Percentiles rank a stretch among this genome's conserved stretches.
These are phyloP conservation scores for Fusarium metavorans DNA, from an alignment of 2,329 filamentous ascomycete species.

Conservation along the genomic window DNA sequence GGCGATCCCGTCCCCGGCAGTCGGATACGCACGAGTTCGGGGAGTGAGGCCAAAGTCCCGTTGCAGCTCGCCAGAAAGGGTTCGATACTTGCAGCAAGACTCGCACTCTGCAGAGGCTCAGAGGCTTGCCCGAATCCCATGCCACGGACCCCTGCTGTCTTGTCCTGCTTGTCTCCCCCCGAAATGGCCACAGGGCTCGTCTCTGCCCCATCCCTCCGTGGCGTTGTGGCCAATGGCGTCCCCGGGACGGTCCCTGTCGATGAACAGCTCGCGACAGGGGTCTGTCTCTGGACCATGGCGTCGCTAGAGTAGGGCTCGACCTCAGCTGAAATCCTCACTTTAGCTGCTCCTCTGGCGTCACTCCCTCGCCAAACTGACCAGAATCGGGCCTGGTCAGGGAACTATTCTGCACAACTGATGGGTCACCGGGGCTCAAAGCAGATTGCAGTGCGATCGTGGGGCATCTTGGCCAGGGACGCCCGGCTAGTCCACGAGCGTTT, in stretches of 20 bases:
- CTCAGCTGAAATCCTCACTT: conserved; percentile 53
- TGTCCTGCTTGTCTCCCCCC: conserved; percentile 11
- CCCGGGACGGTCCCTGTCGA: conserved; percentile 36
- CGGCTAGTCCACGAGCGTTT: conserved; percentile 11
- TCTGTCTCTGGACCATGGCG: conserved; percentile 41
- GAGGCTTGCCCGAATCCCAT: conserved; percentile 17
- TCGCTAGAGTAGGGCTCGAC: conserved; percentile 51
- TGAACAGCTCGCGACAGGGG: conserved; percentile 46
- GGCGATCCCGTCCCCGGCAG: conserved; percentile 25
- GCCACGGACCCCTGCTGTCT: conserved; percentile 20
- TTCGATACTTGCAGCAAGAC: conserved; percentile 32
- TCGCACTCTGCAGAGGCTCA: conserved; percentile 30
- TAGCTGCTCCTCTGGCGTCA: conserved; percentile 43
- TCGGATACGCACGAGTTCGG: conserved; percentile 18
- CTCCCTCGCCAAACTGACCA: conserved; percentile 39
- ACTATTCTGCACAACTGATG: conserved; percentile 35
- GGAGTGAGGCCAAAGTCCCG: conserved; percentile 2
- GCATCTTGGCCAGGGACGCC: conserved; percentile 39
- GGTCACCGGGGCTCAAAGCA: conserved; percentile 36
- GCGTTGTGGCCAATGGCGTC: conserved; percentile 42
- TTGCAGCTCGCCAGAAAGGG: conserved; percentile 29
- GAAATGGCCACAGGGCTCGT: conserved; percentile 26
- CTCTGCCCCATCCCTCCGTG: conserved; percentile 20
- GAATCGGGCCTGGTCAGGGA: conserved; percentile 34
- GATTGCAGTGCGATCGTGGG: conserved; percentile 48